A percentile compares a stretch with the other conserved stretches of the same genome.
Evolutionary conservation across 2,329 filamentous ascomycete species (phyloP).

Genomic region (Xylariaceae sp.): DNA sequence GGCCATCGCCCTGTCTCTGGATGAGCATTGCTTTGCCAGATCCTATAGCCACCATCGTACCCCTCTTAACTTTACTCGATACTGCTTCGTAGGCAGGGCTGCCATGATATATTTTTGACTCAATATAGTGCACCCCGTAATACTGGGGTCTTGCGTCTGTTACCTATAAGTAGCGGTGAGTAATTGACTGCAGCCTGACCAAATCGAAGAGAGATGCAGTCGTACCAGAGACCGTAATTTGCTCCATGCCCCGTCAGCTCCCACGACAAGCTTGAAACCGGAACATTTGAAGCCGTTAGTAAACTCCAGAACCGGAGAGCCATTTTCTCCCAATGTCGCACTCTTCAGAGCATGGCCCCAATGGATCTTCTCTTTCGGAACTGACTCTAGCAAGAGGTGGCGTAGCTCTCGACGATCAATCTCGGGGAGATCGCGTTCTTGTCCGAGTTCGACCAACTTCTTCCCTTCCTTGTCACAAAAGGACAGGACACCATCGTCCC

Average conservation of each 20-base stretch:
- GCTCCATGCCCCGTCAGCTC: slow-evolving; percentile 45
- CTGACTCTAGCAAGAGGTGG: slow-evolving; percentile 13
- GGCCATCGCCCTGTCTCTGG: too few relatives aligned
- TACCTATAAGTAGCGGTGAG: too few relatives aligned
- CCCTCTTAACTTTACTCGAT: too few relatives aligned
- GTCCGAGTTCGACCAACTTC: background rate
- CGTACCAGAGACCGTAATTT: slow-evolving; percentile 35
- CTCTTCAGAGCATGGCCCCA: slow-evolving; percentile 17
- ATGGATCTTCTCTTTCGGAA: slow-evolving; percentile 13
- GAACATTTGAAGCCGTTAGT: background rate
- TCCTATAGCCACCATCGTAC: too few relatives aligned
- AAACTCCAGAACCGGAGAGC: background rate
- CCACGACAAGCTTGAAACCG: slow-evolving; percentile 42
- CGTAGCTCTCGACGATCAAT: slow-evolving; percentile 26
- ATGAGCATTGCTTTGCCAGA: too few relatives aligned
- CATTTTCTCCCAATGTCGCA: slow-evolving; percentile 33
- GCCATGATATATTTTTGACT: too few relatives aligned
- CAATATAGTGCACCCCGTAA: too few relatives aligned
- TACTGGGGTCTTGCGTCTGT: too few relatives aligned
- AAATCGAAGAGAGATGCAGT: background rate
- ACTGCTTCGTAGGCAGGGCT: too few relatives aligned
- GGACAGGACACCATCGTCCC: too few relatives aligned
- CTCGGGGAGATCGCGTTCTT: slow-evolving; percentile 25
- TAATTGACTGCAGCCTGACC: too few relatives aligned
- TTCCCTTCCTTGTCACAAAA: slow-evolving; percentile 3